These are phyloP conservation scores for Exsudoporus frostii DNA, from an alignment of 768 basidiomycete genomes.

Conservation along the genomic window DNA sequence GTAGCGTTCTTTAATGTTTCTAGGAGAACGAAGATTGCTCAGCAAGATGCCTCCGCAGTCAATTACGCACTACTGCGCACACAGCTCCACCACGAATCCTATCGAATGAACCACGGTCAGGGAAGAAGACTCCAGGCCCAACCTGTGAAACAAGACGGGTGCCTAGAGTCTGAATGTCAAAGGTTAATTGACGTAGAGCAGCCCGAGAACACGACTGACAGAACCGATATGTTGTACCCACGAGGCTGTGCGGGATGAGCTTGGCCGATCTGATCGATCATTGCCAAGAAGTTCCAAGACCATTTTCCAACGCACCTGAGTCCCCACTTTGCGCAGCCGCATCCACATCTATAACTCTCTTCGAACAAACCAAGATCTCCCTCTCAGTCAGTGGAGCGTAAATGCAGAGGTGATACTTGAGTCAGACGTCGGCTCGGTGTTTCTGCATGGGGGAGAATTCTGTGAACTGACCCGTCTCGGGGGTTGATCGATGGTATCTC, in stretches of 20 bases:
- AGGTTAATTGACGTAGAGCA: no score
- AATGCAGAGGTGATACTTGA: constrained; percentile 76
- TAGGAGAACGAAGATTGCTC: not conserved
- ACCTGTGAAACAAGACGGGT: not conserved
- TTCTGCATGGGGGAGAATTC: constrained; percentile 67
- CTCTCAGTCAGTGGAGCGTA: constrained; percentile 79
- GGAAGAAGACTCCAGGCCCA: no score
- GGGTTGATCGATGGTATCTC: constrained; percentile 41
- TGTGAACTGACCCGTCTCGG: constrained; percentile 83
- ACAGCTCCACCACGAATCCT: not conserved
- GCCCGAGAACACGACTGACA: no score
- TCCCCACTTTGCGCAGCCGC: constrained; percentile 51
- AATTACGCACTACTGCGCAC: no score
- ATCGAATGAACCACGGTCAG: not conserved
- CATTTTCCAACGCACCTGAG: no score
- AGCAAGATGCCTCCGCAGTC: constrained; percentile 5
- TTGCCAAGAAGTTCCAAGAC: no score
- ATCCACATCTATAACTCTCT: constrained; percentile 63
- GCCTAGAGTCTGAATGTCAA: no score
- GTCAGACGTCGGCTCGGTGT: constrained; percentile 34
- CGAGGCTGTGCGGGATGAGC: not conserved
- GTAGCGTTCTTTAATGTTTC: not conserved
- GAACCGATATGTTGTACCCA: no score
- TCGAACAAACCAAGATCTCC: constrained; percentile 51
- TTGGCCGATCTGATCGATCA: not conserved